Base-by-base conservation (phyloP, 495 filamentous ascomycete genomes). In the Aspergillus sclerotiicarbonarius region DNA sequence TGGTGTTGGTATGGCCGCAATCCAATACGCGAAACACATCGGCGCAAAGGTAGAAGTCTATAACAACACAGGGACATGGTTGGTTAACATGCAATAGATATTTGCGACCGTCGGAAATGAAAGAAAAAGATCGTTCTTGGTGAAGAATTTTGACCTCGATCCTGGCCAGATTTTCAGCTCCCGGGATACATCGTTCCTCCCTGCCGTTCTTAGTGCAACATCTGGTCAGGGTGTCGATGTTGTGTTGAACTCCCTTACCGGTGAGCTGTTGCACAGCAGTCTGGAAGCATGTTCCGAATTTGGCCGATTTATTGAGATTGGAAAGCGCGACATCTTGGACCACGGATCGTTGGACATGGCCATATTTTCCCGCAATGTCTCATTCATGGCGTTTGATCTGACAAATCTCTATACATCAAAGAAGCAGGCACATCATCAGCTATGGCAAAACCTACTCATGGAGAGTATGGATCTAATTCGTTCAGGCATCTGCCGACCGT, bases 1-100 rank as follows among this genome's bases (percentile, higher is more conserved):
- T 13, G 76, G 77, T 1, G 73, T 83, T 9, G 83, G 83, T 3
- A 80, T 85, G 63, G 82, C 82, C 9, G 80, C 83, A 33, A 81
- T 86, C 59, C 61, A 66, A 31, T 35, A 86, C 6, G 80, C 82
- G 0, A 74, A 82, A 43, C 74, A 76, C 64, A 52, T 80, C 10
- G 81, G 79, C 8, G 82, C 83, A 12, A 72, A 83, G 56, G 71
- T 86, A 15, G 82, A 32, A 3, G 1, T 7, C 8, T 35, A 41
- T n/a, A 15, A 41, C 12, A n/a, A 6, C 10, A 41, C 9, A 41
- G 12, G 2, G n/a, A 0, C 37, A n/a, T 13, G 16, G 18, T 21
- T 5, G 0, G 5, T n/a, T 41, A 6, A 41, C 44, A 47, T 18
- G 2, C 13, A 1, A 47, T 13, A 47, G 46, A 30, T 49, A 13